phyloP scores from a whole-genome alignment of 2,329 filamentous ascomycete species.

The Aspergillus tanneri region DNA sequence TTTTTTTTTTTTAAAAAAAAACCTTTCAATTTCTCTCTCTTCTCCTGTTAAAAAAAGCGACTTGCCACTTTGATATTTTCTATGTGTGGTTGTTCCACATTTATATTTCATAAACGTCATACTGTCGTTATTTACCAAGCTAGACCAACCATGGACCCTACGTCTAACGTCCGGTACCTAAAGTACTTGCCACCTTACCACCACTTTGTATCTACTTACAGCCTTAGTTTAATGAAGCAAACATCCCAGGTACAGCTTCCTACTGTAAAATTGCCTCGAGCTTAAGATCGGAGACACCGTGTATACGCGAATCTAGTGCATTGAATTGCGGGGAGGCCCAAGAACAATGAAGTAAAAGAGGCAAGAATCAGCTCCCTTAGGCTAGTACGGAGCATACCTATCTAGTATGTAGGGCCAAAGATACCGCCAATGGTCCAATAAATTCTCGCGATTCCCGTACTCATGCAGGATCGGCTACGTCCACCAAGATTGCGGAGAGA shows the following conservation, averaged over 20 bases:
- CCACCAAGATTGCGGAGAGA: conserved; percentile 24
- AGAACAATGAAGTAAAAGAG: too few species aligned
- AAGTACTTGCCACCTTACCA: background rate
- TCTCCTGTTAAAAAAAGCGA: too few species aligned
- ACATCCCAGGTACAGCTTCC: background rate
- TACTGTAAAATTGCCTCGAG: conserved; percentile 2
- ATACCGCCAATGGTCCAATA: conserved; percentile 7
- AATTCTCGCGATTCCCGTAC: conserved; percentile 4
- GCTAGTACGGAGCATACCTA: too few species aligned
- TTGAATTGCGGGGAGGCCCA: too few species aligned
- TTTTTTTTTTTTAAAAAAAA: background rate
- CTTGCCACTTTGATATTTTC: background rate
- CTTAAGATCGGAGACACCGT: too few species aligned
- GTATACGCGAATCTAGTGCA: too few species aligned
- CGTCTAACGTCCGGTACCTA: background rate
- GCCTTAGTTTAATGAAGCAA: background rate
- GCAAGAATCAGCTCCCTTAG: too few species aligned
- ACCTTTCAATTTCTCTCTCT: background rate
- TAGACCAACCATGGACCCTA: background rate
- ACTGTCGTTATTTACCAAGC: conserved; percentile 17
- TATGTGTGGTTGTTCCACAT: conserved; percentile 11
- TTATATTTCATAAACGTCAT: conserved; percentile 20
- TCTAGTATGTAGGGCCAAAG: too few species aligned
- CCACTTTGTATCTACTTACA: too few species aligned
- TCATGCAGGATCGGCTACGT: conserved; percentile 21